Evolutionary conservation across 257 asterid genomes (phyloP).

Genomic region (Datura wrightii): DNA sequence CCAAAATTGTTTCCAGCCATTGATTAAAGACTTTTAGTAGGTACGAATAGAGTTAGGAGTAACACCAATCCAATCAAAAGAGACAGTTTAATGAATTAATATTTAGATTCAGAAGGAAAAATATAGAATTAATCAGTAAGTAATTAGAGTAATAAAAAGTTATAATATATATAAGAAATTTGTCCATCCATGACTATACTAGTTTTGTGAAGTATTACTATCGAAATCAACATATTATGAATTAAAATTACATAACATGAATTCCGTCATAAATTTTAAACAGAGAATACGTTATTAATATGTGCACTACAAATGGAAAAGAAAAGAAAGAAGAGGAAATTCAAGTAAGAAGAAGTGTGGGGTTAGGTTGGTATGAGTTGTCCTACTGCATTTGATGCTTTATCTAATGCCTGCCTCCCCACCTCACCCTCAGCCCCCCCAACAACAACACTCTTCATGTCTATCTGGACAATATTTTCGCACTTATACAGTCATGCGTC

Average conservation of each 20-base stretch:
- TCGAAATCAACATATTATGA: not conserved
- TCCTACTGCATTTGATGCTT: slow-evolving; percentile 29
- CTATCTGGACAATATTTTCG: slow-evolving; percentile 33
- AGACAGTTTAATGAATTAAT: not conserved
- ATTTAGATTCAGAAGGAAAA: not conserved
- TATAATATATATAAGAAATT: not conserved
- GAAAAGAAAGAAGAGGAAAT: not conserved
- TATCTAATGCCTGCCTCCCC: slow-evolving; percentile 20
- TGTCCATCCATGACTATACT: not conserved
- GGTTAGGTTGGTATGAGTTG: slow-evolving; percentile 54
- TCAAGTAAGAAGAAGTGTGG: slow-evolving; percentile 33
- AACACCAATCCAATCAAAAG: not conserved
- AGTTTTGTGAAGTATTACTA: not conserved
- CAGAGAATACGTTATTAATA: no score
- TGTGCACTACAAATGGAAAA: not conserved
- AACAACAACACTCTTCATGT: slow-evolving; percentile 25
- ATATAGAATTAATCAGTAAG: not conserved
- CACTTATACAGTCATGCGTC: not conserved
- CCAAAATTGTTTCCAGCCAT: not conserved
- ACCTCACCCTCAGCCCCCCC: not conserved
- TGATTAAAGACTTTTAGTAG: not conserved
- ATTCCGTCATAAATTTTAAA: no score
- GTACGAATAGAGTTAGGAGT: not conserved
- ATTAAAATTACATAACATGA: not conserved
- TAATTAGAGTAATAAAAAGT: not conserved